Base-by-base conservation (phyloP, 768 basidiomycete genomes). In the Termitomyces sp. region DNA sequence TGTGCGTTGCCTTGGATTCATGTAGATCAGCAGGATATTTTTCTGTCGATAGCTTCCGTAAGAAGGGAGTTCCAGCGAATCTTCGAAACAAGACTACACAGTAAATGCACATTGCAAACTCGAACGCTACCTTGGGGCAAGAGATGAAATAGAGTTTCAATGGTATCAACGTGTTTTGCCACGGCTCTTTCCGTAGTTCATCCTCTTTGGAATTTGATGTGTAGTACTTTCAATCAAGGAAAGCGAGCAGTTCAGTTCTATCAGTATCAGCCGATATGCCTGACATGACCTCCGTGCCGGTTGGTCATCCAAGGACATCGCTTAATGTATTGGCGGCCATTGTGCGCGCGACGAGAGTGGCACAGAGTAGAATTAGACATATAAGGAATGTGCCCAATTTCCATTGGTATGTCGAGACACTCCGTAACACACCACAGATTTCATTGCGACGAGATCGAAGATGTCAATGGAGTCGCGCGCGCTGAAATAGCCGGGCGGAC, bases 381-480 rank as follows among this genome's bases (percentile, higher is more conserved):
- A 10, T 16, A 35, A 16, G 15, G 44, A 29, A 42, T 15, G 45
- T n/a, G 12, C n/a, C n/a, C n/a, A 10, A 29, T 3, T 29, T 32
- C 25, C 25, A 29, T n/a, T 20, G n/a, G 16, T 15, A 42, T 15
- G 25, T 18, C 35, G n/a, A 27, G 27, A 18, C n/a, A 51, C 16
- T 36, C 20, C 40, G 6, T 27, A 53, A 29, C 45, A 16, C 11
- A 50, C 18, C 23, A n/a, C 33, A 27, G 2, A 20, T 39, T 46
- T 50, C 20, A 48, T 43, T 38, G 58, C 57, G 57, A 59, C 36
- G 53, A 56, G 60, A 62, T 59, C 57, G 58, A 61, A 61, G n/a
- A 47, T 53, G 44, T 54, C 49, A 56, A n/a, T 7, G 20, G 32
- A 50, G 39, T 12, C 33, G 36, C 41, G 32, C 27, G 43, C 40